These are phyloP conservation scores for Metarhizium humberi DNA, from an alignment of 2,329 filamentous ascomycete species.

Conservation along the genomic window DNA sequence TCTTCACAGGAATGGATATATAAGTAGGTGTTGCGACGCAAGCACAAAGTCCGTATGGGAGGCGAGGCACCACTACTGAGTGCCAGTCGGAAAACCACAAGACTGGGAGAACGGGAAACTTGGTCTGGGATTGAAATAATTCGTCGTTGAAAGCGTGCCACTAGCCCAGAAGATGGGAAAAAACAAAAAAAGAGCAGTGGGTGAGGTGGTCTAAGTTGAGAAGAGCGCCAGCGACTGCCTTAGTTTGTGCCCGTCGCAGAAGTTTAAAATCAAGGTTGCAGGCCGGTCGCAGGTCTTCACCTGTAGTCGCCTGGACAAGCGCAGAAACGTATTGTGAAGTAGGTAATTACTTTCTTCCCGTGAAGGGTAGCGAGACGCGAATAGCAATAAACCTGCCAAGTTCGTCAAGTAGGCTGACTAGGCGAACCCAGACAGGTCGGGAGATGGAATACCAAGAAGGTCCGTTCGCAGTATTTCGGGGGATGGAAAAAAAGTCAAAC, in stretches of 20 bases:
- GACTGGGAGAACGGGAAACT: no score
- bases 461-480: neutral
- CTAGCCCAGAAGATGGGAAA: neutral
- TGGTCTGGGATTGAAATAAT: neutral
- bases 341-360: neutral
- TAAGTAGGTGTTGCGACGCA: no score
- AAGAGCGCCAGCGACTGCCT: neutral
- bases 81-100: no score
- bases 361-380: neutral
- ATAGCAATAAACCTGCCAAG: neutral
- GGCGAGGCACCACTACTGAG: no score
- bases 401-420: neutral
- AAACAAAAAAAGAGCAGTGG: neutral
- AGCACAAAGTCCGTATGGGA: no score
- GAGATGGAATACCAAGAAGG: neutral
- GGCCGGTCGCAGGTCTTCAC: neutral
- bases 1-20: neutral
- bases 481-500: neutral
- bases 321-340: neutral
- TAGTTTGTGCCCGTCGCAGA: slow-evolving; percentile 3
- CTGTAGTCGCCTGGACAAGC: neutral
- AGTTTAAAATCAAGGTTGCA: slow-evolving; percentile 2
- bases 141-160: neutral
- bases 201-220: neutral
- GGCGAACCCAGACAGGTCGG: neutral